phyloP scores from a whole-genome alignment of 106 monocot species.

The Dendrobium huoshanense region DNA sequence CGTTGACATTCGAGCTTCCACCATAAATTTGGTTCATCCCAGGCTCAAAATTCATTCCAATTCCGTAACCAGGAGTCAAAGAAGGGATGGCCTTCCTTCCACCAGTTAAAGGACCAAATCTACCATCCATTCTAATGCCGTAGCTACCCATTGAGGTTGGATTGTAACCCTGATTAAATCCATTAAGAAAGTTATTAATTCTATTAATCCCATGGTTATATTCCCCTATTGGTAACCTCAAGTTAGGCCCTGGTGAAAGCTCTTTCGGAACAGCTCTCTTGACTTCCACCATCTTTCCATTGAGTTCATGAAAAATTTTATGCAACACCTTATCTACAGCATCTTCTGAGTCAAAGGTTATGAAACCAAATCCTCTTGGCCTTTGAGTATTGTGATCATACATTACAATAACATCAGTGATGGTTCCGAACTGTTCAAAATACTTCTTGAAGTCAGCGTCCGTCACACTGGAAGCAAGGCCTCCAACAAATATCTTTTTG shows the following conservation, averaged over 20 bases:
- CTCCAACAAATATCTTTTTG: constrained; percentile 60
- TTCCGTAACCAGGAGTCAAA: constrained; percentile 45
- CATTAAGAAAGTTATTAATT: constrained; percentile 38
- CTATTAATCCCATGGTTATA: constrained; percentile 31
- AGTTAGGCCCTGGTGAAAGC: constrained; percentile 35
- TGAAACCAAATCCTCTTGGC: constrained; percentile 52
- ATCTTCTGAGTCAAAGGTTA: constrained; percentile 55
- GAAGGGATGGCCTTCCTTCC: constrained; percentile 42
- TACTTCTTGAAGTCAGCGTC: constrained; percentile 49
- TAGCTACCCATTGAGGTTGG: constrained; percentile 41
- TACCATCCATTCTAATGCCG: constrained; percentile 46
- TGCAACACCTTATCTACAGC: constrained; percentile 42
- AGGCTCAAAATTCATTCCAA: constrained; percentile 53
- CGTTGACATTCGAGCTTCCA: constrained; percentile 35
- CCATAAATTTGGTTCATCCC: constrained; percentile 32
- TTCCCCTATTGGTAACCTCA: constrained; percentile 27
- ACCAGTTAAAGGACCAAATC: constrained; percentile 41
- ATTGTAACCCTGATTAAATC: constrained; percentile 38
- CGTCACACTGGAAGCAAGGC: constrained; percentile 43
- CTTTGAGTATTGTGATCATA: constrained; percentile 62
- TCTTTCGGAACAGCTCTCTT: constrained; percentile 60
- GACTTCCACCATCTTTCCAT: constrained; percentile 61
- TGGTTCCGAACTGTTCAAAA: constrained; percentile 52
- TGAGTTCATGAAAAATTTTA: constrained; percentile 50
- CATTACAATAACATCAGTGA: constrained; percentile 56